Base-by-base conservation (phyloP, 345 rosid genomes). In the Salix suchowensis region DNA sequence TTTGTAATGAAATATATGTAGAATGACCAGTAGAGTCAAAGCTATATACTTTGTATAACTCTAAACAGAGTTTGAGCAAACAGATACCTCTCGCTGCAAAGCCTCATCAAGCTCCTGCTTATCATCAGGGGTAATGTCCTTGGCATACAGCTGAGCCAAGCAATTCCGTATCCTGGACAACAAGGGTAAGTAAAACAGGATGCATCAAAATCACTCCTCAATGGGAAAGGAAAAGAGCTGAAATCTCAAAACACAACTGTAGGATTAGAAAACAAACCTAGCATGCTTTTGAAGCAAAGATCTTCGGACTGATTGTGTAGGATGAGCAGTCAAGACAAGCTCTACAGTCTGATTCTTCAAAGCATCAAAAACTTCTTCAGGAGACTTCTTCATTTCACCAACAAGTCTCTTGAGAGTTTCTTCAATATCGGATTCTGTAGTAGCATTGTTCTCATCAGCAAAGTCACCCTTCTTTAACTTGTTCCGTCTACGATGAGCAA, bases 71-170 rank as follows among this genome's bases (percentile, higher is more conserved):
- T 36, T 34, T 36, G 14, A 69, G 32, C 37, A 21, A 68, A 40
- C 34, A 48, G 74, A 54, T 85, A 93, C 98, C 96, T 93, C 98
- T 79, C 99, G 85, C 74, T 93, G 96, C 14, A 96, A 87, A 83
- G 98, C 94, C 85, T 96, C 99, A 74, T 93, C 98, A 26, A 96
- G 96, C 90, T 96, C 99, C 84, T 91, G 98, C 88, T 96, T 93
- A 79, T 93, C 98, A 86, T 96, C 96, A 71, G 98, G 98, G 84
- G 96, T 96, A 70, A 96, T 92, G 77, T 96, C 98, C 65, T 93
- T 96, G 54, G 97, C 97, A 85, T 93, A 89, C 72, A 95, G 71
- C 80, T 93, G 97, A 11, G 97, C 93, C 82, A 96, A 85, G 79
- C 94, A 93, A 80, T 96, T 81, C 16, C 96, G 87, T 75, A 96